Conservation (phyloP, 2,329 filamentous ascomycete genomes). For the Alternaria gaisen region DNA sequence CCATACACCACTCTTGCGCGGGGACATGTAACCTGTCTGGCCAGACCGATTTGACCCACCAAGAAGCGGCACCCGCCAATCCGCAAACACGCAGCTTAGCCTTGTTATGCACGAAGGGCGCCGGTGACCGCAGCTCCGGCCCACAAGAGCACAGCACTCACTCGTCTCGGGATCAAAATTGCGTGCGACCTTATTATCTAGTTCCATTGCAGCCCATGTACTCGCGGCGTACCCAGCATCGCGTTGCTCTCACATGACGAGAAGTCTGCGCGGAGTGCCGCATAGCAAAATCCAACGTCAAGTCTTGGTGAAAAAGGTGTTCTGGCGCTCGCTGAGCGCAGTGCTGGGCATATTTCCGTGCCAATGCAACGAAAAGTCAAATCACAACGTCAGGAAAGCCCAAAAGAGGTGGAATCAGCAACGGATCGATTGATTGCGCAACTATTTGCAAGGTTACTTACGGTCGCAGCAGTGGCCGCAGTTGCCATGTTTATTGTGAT, state of each 20-base stretch:
- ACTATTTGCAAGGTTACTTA: constrained; percentile 43
- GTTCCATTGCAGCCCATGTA: constrained; percentile 44
- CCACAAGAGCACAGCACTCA: constrained; percentile 48
- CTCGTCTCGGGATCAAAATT: constrained; percentile 53
- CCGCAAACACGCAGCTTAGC: constrained; percentile 27
- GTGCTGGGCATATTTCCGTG: constrained; percentile 29
- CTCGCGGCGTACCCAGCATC: constrained; percentile 51
- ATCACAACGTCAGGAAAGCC: constrained; percentile 25
- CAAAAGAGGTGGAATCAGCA: constrained; percentile 32
- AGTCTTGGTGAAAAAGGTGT: constrained; percentile 25
- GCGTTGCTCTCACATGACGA: constrained; percentile 52
- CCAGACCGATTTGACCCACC: constrained; percentile 37
- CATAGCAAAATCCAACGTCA: constrained; percentile 54
- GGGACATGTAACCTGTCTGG: constrained; percentile 37
- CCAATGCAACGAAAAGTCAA: constrained; percentile 30
- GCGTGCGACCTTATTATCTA: constrained; percentile 45
- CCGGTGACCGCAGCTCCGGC: constrained; percentile 43
- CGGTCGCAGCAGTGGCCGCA: constrained; percentile 42
- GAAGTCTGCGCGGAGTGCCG: constrained; percentile 47
- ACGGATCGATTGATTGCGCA: constrained; percentile 40
- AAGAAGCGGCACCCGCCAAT: constrained; percentile 33
- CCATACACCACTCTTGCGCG: constrained; percentile 30
- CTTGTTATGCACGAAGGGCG: constrained; percentile 30
- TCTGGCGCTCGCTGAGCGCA: constrained; percentile 23
- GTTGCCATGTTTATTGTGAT: constrained; percentile 46